These are phyloP conservation scores for Syncephalastrum contaminatum DNA, from an alignment of 371 early-diverging fungal species.

Conservation along the genomic window DNA sequence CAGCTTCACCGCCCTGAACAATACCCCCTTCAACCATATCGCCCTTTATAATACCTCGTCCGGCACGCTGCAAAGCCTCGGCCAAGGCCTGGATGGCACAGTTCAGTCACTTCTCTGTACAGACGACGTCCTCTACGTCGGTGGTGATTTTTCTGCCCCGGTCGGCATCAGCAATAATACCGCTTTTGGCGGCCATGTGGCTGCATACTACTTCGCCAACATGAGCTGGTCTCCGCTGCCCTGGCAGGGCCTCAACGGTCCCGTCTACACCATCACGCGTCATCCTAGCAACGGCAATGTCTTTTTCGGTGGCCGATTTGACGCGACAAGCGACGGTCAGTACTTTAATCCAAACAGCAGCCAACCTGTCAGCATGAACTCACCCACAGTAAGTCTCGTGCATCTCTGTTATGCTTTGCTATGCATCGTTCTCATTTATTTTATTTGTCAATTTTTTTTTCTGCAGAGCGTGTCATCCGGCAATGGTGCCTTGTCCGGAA, in stretches of 20 bases:
- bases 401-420: background rate
- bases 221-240: conserved; percentile 51
- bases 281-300: conserved; percentile 24
- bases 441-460: conserved; percentile 1
- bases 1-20: conserved; percentile 34
- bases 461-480: conserved; percentile 45
- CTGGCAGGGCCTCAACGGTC: conserved; percentile 52
- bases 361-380: conserved; percentile 30
- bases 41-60: conserved; percentile 47
- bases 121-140: conserved; percentile 45
- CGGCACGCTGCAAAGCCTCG: conserved; percentile 43
- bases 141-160: conserved; percentile 50
- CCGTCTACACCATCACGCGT: conserved; percentile 40
- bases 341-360: conserved; percentile 30
- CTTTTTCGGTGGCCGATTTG: conserved; percentile 45
- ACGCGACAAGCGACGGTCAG: conserved; percentile 40
- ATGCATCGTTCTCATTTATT: conserved; percentile 3
- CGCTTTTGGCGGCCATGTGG: conserved; percentile 43
- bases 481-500: conserved; percentile 28
- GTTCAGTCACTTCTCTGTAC: conserved; percentile 67
- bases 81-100: conserved; percentile 68
- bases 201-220: conserved; percentile 38
- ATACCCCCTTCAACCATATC: conserved; percentile 33
- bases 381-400: conserved; percentile 29
- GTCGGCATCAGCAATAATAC: conserved; percentile 18